Base-by-base conservation (phyloP, 164 flowering plant genomes). In the Tetrastigma voinierianum region DNA sequence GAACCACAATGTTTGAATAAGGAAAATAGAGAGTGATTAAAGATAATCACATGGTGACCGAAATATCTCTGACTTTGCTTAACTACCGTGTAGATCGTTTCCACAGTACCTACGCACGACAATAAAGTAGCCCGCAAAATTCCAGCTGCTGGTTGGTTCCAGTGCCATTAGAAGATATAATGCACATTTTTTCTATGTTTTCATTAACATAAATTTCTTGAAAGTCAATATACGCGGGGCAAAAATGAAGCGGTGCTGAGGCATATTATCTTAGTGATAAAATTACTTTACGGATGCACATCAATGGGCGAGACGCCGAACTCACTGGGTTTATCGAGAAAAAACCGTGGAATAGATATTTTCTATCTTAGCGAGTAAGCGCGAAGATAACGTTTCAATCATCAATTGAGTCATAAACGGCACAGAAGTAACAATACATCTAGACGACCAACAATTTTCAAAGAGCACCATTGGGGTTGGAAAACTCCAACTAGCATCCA, bases 271-370 rank as follows among this genome's bases (percentile, higher is more conserved):
- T 57, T 25, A 1, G 45, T 46, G 19, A 55, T 23, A 47, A 17
- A 67, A 57, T 55, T 55, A 18, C 82, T 72, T 85, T 90, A 97
- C 93, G 93, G 70, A 71, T 87, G 82, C 53, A 93, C 83, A 67
- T 96, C 96, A 71, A 93, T 87, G 97, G 93, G 84, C 20, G 99
- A 98, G 76, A 96, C 95, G 77, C 90, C 93, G 84, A 18, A 70
- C 93, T 85, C 74, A 87, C 91, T 57, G 97, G 86, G 62, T 93
- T 93, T 70, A 96, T 78, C 74, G n/a, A 96, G 70, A 59, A 87
- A 76, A 72, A 93, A 93, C 98, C 99, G 93, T 23, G 97, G 99
- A 68, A 93, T 72, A 79, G 78, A 81, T 82, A 91, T 67, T 93
- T 96, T 68, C n/a, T n/a, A n/a, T n/a, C n/a, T n/a, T n/a, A n/a